Evolutionary conservation across 768 basidiomycete species (phyloP), one percentile per base, ranked within the genome.

Genomic region (Boletus insuetus): DNA sequence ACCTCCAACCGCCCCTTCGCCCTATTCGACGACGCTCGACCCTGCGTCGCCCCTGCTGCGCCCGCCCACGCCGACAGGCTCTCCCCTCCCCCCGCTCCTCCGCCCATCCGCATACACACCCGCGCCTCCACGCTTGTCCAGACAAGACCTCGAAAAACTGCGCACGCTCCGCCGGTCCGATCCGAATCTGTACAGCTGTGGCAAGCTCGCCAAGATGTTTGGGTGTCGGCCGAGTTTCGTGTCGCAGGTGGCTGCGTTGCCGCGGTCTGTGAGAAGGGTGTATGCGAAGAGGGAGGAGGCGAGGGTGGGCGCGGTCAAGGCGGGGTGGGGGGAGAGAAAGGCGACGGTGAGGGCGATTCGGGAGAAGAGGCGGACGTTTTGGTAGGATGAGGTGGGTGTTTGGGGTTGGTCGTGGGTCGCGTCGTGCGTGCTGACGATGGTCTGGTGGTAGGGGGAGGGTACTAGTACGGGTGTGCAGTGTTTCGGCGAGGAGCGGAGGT

Each of bases 1-100:
- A n/a, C 91, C 91, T 0, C 88, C 91, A 1, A 83, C 86, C 11
- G 81, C 85, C 11, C 86, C 87, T 10, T 78, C 89, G 17, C 89
- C 90, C 4, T 75, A 77, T 55, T 94, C 91, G 19, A 80, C 84
- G 53, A 85, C 83, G 6, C 83, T 82, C 6, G 75, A 79, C 10
- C 91, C 91, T 11, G 71, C 80, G 7, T 94, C 91, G 0, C 88
- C 91, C 0, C 76, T 93, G 6, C 79, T 93, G 16, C 75, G 75
- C 0, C 72, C 80, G 14, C 64, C 73, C 7, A 52, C 65, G 2
- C 24, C 61, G 7, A 62, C 73, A 11, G 52, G 43, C n/a, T 50
- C 62, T 0, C 73, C 75, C 14, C 71, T 80, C 7, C 84, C 83
- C 3, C 85, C 83, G 0, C 60, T 75, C 19, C 71, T 79, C 43